phyloP scores from a whole-genome alignment of 164 flowering plant species.

The Vitis riparia region DNA sequence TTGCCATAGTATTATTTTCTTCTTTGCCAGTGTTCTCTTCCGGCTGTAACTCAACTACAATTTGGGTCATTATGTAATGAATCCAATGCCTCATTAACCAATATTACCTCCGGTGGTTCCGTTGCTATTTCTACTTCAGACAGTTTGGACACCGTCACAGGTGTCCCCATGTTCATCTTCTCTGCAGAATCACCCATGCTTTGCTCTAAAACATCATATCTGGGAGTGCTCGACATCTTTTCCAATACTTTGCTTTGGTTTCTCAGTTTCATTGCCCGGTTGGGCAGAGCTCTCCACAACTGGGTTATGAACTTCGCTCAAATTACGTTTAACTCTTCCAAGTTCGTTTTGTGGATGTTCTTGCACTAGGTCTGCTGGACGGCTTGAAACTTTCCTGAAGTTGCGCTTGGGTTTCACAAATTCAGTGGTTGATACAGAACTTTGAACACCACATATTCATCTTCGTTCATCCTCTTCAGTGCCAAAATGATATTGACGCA shows the following conservation, averaged over 20 bases:
- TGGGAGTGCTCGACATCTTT: constrained; percentile 23
- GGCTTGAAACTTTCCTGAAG: constrained; percentile 43
- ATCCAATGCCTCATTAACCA: constrained; percentile 13
- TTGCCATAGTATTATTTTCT: constrained; percentile 27
- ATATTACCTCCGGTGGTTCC: constrained; percentile 10
- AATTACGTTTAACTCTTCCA: constrained; percentile 66
- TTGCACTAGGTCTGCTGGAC: constrained; percentile 39
- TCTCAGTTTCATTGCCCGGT: constrained; percentile 44
- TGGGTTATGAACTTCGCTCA: constrained; percentile 63
- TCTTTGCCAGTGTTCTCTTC: constrained; percentile 38
- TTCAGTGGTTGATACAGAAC: constrained; percentile 33
- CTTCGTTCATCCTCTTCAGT: too few relatives aligned
- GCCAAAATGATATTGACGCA: too few relatives aligned
- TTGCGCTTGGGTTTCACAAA: constrained; percentile 57
- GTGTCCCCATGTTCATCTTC: constrained; percentile 35
- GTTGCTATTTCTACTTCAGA: constrained; percentile 26
- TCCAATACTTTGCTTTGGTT: constrained; percentile 38
- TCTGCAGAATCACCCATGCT: constrained; percentile 17
- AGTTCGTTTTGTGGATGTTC: constrained; percentile 70
- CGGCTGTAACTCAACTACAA: constrained; percentile 29
- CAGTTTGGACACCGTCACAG: constrained; percentile 14
- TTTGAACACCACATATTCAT: too few relatives aligned
- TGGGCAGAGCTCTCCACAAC: constrained; percentile 35
- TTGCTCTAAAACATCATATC: constrained; percentile 22
- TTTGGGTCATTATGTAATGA: constrained; percentile 18